phyloP scores from a whole-genome alignment of 1,139 yeast genomes.

The Lodderomyces oxycetoniae region DNA sequence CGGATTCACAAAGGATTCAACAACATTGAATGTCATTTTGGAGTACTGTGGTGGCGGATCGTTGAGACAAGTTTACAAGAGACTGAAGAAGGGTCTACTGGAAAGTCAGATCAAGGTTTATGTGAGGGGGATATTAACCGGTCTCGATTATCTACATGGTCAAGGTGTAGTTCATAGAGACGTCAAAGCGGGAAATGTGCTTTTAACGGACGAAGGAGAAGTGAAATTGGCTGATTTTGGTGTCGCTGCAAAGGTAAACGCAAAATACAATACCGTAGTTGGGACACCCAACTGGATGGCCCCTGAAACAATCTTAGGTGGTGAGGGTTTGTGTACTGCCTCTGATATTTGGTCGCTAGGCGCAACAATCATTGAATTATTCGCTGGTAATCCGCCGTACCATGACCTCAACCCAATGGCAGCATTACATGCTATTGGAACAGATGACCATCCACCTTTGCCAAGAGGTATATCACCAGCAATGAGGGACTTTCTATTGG shows the following conservation, averaged over 20 bases:
- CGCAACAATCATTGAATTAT: slow-evolving; percentile 82
- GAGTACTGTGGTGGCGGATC: slow-evolving; percentile 85
- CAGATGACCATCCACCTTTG: slow-evolving; percentile 74
- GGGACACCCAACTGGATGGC: slow-evolving; percentile 92
- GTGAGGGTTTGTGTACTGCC: slow-evolving; percentile 83
- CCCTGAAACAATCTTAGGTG: slow-evolving; percentile 68
- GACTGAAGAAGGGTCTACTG: slow-evolving; percentile 48
- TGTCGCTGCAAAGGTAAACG: slow-evolving; percentile 56
- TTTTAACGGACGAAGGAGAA: slow-evolving; percentile 54
- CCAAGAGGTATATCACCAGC: slow-evolving; percentile 56
- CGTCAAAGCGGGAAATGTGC: slow-evolving; percentile 73
- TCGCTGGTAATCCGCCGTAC: slow-evolving; percentile 87
- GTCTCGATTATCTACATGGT: slow-evolving; percentile 62
- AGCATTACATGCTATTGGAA: slow-evolving; percentile 87
- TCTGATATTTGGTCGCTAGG: slow-evolving; percentile 95
- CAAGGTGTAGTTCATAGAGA: slow-evolving; percentile 78
- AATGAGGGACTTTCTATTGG: slow-evolving; percentile 60
- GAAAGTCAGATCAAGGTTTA: slow-evolving; percentile 59
- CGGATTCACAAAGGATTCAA: slow-evolving; percentile 73
- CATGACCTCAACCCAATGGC: slow-evolving; percentile 79
- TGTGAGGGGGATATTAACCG: slow-evolving; percentile 68
- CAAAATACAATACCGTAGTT: slow-evolving; percentile 41
- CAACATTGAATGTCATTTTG: slow-evolving; percentile 66
- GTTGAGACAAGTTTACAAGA: slow-evolving; percentile 60
- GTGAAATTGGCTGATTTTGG: slow-evolving; percentile 79